Conservation (phyloP, 2,329 filamentous ascomycete species). For the Sphaerostilbella broomeana region DNA sequence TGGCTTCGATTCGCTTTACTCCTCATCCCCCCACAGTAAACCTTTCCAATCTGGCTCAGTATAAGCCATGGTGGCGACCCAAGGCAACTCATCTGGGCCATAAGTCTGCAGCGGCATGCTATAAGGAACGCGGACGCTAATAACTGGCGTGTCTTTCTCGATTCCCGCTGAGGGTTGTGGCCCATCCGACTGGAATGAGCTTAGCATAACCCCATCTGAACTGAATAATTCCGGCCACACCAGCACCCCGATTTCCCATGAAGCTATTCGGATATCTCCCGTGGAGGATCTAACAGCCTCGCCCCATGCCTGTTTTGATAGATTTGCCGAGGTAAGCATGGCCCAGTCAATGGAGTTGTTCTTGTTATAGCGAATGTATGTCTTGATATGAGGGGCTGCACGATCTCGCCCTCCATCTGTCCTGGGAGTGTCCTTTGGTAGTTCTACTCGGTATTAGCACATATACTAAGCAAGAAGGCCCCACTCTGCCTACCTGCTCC, state of each 20-base stretch:
- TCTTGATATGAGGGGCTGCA: constrained; percentile 85
- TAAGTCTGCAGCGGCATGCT: constrained; percentile 68
- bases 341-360: constrained; percentile 67
- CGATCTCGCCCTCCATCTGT: constrained; percentile 54
- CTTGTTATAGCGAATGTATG: constrained; percentile 64
- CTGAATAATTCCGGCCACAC: constrained; percentile 64
- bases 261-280: constrained; percentile 64
- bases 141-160: constrained; percentile 30
- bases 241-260: constrained; percentile 77
- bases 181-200: constrained; percentile 57
- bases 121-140: constrained; percentile 79
- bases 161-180: constrained; percentile 29
- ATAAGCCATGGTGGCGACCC: constrained; percentile 62
- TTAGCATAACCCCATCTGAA: constrained; percentile 54
- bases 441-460: constrained; percentile 18
- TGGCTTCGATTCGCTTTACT: too few species aligned
- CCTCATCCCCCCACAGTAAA: constrained; percentile 27
- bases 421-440: constrained; percentile 18
- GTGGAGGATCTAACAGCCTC: constrained; percentile 47
- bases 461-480: too few species aligned
- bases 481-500: constrained; percentile 31
- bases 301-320: constrained; percentile 88
- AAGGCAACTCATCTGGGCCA: constrained; percentile 57
- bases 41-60: constrained; percentile 56
- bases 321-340: constrained; percentile 80